Evolutionary conservation across 805 yeast species (phyloP).

Genomic region (Teunomyces stri): DNA sequence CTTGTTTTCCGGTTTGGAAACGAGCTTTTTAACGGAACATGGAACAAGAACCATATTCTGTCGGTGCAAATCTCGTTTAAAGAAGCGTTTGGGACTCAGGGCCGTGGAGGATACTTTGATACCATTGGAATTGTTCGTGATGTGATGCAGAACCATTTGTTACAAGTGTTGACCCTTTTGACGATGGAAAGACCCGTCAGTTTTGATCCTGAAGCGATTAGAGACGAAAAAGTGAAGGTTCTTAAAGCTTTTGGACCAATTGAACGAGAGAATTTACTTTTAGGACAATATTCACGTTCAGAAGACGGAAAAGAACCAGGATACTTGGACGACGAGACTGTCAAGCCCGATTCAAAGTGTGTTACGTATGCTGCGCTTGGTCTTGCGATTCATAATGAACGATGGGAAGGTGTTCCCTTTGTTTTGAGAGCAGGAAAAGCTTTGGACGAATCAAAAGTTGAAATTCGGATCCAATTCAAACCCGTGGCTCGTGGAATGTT

Average conservation of each 20-base stretch:
- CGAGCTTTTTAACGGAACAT: conserved; percentile 79
- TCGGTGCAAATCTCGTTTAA: conserved; percentile 89
- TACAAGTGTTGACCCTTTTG: conserved; percentile 86
- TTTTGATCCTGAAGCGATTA: conserved; percentile 87
- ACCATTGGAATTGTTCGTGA: conserved; percentile 93
- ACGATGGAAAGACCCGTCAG: conserved; percentile 95
- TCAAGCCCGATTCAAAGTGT: conserved; percentile 74
- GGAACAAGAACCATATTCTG: conserved; percentile 79
- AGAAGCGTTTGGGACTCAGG: conserved; percentile 99
- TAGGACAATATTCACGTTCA: conserved; percentile 87
- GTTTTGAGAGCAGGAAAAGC: conserved; percentile 97
- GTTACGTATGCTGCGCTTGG: conserved; percentile 90
- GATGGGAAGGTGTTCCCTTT: conserved; percentile 98
- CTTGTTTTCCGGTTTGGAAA: conserved; percentile 89
- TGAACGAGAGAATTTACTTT: conserved; percentile 59
- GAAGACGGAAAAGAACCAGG: conserved; percentile 88
- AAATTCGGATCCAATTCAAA: conserved; percentile 89
- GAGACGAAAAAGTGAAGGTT: conserved; percentile 95
- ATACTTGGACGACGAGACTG: conserved; percentile 90
- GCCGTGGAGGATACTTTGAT: conserved; percentile 98
- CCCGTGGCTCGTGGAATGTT: conserved; percentile 82
- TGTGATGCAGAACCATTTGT: conserved; percentile 95
- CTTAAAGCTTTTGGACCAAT: conserved; percentile 76
- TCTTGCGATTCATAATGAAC: conserved; percentile 78
- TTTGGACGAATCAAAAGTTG: conserved; percentile 91